Base-by-base conservation (phyloP, 148 eudicot species). In the Heliamphora exappendiculata region DNA sequence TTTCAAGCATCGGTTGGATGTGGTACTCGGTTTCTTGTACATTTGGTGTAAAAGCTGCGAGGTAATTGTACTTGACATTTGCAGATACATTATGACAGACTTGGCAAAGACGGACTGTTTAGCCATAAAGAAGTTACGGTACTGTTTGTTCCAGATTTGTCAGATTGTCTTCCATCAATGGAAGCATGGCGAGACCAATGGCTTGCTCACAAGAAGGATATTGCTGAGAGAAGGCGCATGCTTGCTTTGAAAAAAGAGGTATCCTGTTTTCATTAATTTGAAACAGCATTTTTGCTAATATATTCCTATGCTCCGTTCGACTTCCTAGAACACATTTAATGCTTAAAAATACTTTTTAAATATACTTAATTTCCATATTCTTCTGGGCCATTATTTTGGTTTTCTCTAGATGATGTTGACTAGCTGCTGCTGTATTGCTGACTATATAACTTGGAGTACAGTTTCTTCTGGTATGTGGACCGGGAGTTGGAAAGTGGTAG, bases 61-160 rank as follows among this genome's bases (percentile, higher is more conserved):
- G 74, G 33, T 78, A 20, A 50, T 29, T 53, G 41, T 63, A 50
- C 41, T n/a, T 54, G 22, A 73, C 10, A 3, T 82, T 54, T 84
- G 82, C 95, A 95, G 98, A 89, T 95, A 86, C 98, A 95, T 87
- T 95, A 95, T 85, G 91, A 91, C 57, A 81, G 97, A 87, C 77
- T 95, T 80, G 98, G 98, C 59, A 74, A 88, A 73, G 94, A 92
- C 84, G 98, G 98, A 71, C 84, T 89, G 39, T 92, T 92, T 78
- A 95, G 96, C 78, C 97, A 95, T 80, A 95, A 85, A 70, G 98
- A 95, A 87, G 83, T 95, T 63, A 91, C 98, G 55, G 97, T 95
- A 10, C 70, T 91, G 71, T 95, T 83, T 79, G 87, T 95, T 78
- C 98, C 98, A 9, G 97, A 95, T 82, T 86, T 95, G 55, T 88